A percentile compares a stretch with the other conserved stretches of the same genome.
phyloP scores from a whole-genome alignment of 176 grass and related monocot genomes.

The Leersia perrieri region DNA sequence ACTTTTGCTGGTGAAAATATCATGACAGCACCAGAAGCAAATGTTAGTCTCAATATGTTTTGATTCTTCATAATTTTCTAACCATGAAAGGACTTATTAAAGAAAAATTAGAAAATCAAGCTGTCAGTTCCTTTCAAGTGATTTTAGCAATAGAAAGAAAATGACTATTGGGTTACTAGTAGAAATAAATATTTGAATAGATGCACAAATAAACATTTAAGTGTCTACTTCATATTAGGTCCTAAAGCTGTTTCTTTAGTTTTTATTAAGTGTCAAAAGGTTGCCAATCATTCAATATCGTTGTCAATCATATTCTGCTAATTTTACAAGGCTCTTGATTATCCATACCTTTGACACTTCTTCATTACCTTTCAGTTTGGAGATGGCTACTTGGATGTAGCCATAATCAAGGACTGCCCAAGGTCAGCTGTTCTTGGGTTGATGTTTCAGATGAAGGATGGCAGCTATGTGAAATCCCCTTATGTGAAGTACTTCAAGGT shows the following conservation, averaged over 20 bases:
- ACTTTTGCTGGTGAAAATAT: conserved; percentile 66
- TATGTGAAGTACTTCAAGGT: conserved; percentile 89
- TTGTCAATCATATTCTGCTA: not conserved
- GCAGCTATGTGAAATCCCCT: conserved; percentile 65
- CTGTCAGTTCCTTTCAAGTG: not conserved
- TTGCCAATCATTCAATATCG: not conserved
- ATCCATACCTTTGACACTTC: not conserved
- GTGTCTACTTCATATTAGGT: not conserved
- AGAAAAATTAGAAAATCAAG: not conserved
- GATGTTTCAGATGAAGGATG: conserved; percentile 72
- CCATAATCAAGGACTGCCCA: conserved; percentile 87
- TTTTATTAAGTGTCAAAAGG: not conserved
- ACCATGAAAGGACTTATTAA: not conserved
- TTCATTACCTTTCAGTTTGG: conserved; percentile 62
- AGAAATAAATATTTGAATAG: not conserved
- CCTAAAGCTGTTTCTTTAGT: not conserved
- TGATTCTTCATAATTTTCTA: not conserved
- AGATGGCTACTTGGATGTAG: conserved; percentile 91
- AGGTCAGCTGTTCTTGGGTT: conserved; percentile 50
- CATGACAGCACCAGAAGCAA: conserved; percentile 83
- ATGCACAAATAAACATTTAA: not conserved
- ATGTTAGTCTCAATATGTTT: conserved; percentile 40
- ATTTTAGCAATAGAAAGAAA: not conserved
- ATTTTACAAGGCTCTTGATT: not conserved
- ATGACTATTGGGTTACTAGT: not conserved